Conservation (phyloP, 306 rosid genomes). For the Pterocarpus santalinus region DNA sequence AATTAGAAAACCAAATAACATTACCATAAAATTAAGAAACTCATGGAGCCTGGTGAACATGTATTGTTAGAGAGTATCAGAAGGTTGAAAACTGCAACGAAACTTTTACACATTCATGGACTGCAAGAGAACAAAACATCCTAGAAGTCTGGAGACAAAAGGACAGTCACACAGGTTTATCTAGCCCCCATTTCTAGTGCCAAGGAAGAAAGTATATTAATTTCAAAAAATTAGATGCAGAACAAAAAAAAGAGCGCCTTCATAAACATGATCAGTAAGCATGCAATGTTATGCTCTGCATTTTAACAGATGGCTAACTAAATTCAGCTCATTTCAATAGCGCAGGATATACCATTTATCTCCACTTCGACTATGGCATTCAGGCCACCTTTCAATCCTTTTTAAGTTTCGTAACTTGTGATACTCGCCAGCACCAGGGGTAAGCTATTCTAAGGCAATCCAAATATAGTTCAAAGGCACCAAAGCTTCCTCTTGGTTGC, state of each 20-base stretch:
- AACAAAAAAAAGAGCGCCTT: background rate
- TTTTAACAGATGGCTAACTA: background rate
- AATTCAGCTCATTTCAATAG: background rate
- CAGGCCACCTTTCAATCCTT: background rate
- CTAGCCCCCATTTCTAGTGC: slow-evolving; percentile 1
- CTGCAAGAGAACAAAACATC: slow-evolving; percentile 21
- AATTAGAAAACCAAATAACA: background rate
- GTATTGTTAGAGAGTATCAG: background rate
- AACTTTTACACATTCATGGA: background rate
- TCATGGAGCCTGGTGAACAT: background rate
- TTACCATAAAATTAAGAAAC: background rate
- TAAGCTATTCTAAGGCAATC: background rate
- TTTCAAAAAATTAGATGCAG: background rate
- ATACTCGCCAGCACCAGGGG: background rate
- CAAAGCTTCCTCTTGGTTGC: background rate
- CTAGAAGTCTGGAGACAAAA: slow-evolving; percentile 8
- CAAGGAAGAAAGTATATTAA: background rate
- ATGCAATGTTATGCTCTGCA: background rate
- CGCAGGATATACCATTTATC: background rate
- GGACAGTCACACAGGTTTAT: background rate
- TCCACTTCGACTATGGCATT: slow-evolving; percentile 12
- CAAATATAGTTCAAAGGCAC: background rate
- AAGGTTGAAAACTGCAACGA: background rate
- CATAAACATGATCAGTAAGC: background rate
- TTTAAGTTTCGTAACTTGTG: background rate